phyloP scores from a whole-genome alignment of 2,329 filamentous ascomycete species.

The Ramichloridium luteum region DNA sequence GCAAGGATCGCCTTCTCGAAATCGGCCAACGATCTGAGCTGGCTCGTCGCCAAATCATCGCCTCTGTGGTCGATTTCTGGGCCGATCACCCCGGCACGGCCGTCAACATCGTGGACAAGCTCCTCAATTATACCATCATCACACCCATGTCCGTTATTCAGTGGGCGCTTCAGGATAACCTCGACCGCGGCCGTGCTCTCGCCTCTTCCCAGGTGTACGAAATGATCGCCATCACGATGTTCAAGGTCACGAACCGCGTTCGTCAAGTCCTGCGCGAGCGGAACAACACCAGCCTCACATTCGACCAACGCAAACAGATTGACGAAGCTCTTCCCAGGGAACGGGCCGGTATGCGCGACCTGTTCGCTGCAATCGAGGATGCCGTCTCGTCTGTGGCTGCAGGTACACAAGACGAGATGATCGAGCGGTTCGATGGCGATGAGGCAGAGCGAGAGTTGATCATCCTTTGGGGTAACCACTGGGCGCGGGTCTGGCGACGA shows the following conservation, averaged over 20 bases:
- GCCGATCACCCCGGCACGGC: constrained; percentile 81
- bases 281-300: constrained; percentile 43
- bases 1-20: constrained; percentile 74
- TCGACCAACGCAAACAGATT: constrained; percentile 47
- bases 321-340: constrained; percentile 59
- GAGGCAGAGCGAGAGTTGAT: constrained; percentile 52
- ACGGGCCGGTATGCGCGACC: constrained; percentile 58
- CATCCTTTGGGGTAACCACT: constrained; percentile 69
- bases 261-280: constrained; percentile 62
- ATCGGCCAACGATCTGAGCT: constrained; percentile 62
- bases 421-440: constrained; percentile 52
- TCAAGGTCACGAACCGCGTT: constrained; percentile 78
- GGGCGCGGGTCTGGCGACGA: constrained; percentile 73
- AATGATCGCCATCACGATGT: constrained; percentile 75
- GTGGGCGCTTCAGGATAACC: constrained; percentile 66
- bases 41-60: constrained; percentile 77
- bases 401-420: constrained; percentile 61
- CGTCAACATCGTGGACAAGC: constrained; percentile 85
- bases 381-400: constrained; percentile 58
- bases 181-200: constrained; percentile 44
- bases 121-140: constrained; percentile 93
- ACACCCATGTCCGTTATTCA: constrained; percentile 75
- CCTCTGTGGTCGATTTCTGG: constrained; percentile 88
- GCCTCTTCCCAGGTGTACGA: constrained; percentile 72
- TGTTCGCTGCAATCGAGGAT: constrained; percentile 75